Evolutionary conservation across 768 basidiomycete genomes (phyloP), one percentile per base, ranked within the genome.

Genomic region (Lactifluus rugatus): DNA sequence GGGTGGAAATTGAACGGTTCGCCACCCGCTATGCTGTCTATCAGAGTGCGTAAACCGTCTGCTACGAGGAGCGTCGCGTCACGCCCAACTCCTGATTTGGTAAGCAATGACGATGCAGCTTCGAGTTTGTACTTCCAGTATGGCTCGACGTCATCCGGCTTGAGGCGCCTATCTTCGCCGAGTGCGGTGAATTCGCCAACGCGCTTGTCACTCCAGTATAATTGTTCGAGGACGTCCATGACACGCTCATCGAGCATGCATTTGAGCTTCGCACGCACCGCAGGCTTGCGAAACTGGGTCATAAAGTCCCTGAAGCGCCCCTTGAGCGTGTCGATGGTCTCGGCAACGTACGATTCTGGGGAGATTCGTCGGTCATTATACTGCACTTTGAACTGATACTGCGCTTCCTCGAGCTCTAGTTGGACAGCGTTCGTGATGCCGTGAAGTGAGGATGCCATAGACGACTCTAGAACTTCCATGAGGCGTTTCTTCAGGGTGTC

Each of bases 381-480:
- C 70, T 94, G 88, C 2, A 99, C 96, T 73, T 99, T 99, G 82
- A 99, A 99, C 71, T 98, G 96, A 70, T 99, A 99, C 13, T 85
- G 86, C 2, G 96, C 85, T 67, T 98, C 96, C 71, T 99, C 96
- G 9, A 99, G 78, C 70, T 99, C 96, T 39, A 97, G 82, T 66
- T 96, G 93, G 10, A 98, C 96, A 2, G 93, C 93, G 71, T 98
- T 98, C 58, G 91, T 90, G 70, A 99, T 98, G 2, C 90, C 85
- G 66, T 97, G 93, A 4, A 99, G 78, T 37, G 93, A 93, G 1
- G 89, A 89, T 0, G 93, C 89, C 96, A 99, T 99, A 36, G 90
- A 93, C 13, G 92, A 92, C 70, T 99, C 96, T 57, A 99, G 78
- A 5, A 98, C 95, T 65, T 96, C 90, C 95, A 97, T 97, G 28